Percentiles rank a stretch among this genome's conserved stretches.
Conservation (phyloP, 2,329 filamentous ascomycete genomes). For the Microsporum audouinii region DNA sequence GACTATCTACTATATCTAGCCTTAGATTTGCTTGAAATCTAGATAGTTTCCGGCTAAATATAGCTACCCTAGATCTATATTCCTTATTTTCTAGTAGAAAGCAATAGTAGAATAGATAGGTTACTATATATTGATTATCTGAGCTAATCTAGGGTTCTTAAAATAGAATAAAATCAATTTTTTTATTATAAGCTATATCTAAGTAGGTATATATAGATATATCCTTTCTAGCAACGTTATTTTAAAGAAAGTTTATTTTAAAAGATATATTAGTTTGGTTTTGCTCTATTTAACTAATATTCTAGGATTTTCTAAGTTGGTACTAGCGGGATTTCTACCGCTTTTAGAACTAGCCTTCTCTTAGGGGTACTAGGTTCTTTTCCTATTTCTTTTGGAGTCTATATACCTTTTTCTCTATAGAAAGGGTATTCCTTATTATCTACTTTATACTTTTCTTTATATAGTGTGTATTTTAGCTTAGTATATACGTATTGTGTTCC, state of each 20-base stretch:
- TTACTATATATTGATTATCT: not conserved
- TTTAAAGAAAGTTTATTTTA: not conserved
- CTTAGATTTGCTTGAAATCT: not conserved
- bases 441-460: too few species aligned
- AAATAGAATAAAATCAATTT: not conserved
- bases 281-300: too few species aligned
- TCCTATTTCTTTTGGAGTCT: too few species aligned
- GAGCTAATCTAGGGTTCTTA: not conserved
- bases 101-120: not conserved
- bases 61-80: not conserved
- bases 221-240: not conserved
- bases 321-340: not conserved
- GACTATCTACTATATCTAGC: not conserved
- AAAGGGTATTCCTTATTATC: too few species aligned
- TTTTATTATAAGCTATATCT: not conserved
- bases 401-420: too few species aligned
- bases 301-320: too few species aligned
- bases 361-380: too few species aligned
- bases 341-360: too few species aligned
- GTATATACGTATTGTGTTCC: too few species aligned
- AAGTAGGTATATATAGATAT: not conserved
- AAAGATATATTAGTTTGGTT: too few species aligned
- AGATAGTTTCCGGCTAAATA: not conserved
- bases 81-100: not conserved
- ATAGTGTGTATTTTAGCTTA: too few species aligned